Evolutionary conservation across 179 eudicot species (phyloP).

Genomic region (Heliamphora pulchella): DNA sequence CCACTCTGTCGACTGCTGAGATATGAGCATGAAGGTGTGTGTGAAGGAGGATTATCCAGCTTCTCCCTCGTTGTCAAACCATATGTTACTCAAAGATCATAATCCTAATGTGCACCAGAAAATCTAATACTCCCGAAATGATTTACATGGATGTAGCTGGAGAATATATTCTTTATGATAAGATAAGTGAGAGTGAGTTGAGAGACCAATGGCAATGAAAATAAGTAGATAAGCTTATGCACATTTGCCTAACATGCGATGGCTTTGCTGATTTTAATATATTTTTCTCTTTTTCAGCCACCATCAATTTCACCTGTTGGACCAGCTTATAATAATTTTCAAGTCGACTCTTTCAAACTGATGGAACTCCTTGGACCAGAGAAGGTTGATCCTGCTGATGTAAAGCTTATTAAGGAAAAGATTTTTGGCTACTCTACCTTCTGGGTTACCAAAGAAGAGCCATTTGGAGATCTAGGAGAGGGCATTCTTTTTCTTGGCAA

Average conservation of each 20-base stretch:
- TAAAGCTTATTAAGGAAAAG: slow-evolving; percentile 76
- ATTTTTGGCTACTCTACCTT: slow-evolving; percentile 94
- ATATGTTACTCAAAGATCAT: too few relatives aligned
- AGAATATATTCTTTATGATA: too few relatives aligned
- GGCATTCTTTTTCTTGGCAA: slow-evolving; percentile 95
- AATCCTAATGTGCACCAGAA: too few relatives aligned
- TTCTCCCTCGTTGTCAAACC: too few relatives aligned
- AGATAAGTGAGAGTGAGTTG: neutral
- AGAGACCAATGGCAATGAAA: neutral
- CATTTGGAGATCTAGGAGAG: slow-evolving; percentile 95
- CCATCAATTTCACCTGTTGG: slow-evolving; percentile 48
- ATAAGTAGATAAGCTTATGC: neutral
- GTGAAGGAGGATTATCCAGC: too few relatives aligned
- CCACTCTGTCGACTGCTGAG: too few relatives aligned
- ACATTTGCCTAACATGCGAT: neutral
- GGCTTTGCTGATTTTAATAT: slow-evolving; percentile 7
- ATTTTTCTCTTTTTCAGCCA: slow-evolving; percentile 37
- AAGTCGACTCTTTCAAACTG: slow-evolving; percentile 85
- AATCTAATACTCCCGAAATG: too few relatives aligned
- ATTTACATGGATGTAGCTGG: neutral
- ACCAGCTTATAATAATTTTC: slow-evolving; percentile 65
- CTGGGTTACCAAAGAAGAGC: slow-evolving; percentile 95
- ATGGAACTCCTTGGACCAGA: slow-evolving; percentile 98
- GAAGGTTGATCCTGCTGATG: slow-evolving; percentile 89
- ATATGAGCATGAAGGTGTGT: too few relatives aligned